phyloP scores from a whole-genome alignment of 305 asterid genomes.

The Solanum hybrid region DNA sequence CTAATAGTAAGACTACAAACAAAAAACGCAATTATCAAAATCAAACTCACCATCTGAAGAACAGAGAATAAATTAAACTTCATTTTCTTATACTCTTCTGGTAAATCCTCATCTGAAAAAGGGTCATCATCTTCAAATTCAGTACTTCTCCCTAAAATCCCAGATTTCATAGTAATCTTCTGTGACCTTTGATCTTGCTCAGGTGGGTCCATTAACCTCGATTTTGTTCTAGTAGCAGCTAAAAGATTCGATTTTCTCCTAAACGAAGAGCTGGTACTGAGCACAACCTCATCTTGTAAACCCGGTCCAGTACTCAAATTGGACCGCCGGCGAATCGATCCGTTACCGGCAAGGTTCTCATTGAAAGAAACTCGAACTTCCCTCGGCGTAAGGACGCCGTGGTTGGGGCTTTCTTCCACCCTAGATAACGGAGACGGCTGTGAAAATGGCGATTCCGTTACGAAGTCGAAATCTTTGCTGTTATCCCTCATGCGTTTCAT shows the following conservation, averaged over 20 bases:
- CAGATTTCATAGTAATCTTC: constrained; percentile 29
- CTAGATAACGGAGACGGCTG: constrained; percentile 31
- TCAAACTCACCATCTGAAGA: constrained; percentile 27
- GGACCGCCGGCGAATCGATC: constrained; percentile 19
- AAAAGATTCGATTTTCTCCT: constrained; percentile 28
- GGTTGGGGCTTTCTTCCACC: constrained; percentile 43
- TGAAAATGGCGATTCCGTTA: constrained; percentile 39
- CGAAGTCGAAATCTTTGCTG: constrained; percentile 47
- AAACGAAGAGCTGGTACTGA: constrained; percentile 45
- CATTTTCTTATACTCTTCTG: constrained; percentile 31
- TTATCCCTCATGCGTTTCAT: constrained; percentile 26
- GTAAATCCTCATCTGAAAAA: constrained; percentile 40
- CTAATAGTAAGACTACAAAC: constrained; percentile 19
- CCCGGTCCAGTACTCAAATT: constrained; percentile 7
- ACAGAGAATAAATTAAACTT: constrained; percentile 24
- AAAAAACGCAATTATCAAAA: constrained; percentile 23
- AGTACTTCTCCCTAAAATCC: constrained; percentile 11
- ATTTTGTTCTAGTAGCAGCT: constrained; percentile 28
- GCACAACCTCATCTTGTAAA: constrained; percentile 35
- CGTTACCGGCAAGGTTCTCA: constrained; percentile 9
- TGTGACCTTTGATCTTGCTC: constrained; percentile 32
- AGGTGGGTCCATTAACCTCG: constrained; percentile 40
- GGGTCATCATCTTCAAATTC: constrained; percentile 43
- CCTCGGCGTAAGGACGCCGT: constrained; percentile 28
- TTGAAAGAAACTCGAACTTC: constrained; percentile 48